A percentile compares a stretch with the other conserved stretches of the same genome.
These are phyloP conservation scores for Pelargonium fulgidum DNA, from an alignment of 441 rosid genomes.

Conservation along the genomic window DNA sequence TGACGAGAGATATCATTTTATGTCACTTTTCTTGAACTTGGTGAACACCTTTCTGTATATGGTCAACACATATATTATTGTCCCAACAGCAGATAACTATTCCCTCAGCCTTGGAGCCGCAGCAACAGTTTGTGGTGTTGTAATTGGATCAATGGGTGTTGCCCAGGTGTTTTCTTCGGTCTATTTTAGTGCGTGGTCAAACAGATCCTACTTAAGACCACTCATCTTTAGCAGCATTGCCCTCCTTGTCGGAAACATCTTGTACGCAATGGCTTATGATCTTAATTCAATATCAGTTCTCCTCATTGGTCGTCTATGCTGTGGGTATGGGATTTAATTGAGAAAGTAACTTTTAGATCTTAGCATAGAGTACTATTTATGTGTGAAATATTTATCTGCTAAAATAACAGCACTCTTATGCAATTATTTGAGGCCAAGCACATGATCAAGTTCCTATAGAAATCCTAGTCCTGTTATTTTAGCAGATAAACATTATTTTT, in stretches of 20 bases:
- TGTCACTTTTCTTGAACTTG: constrained; percentile 44
- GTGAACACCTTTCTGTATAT: constrained; percentile 47
- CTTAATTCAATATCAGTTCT: constrained; percentile 41
- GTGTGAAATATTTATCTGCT: neutral
- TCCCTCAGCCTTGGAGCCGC: constrained; percentile 51
- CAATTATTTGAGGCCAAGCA: too few species aligned
- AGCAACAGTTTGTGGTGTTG: constrained; percentile 42
- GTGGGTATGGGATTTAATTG: constrained; percentile 41
- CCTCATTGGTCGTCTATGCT: constrained; percentile 43
- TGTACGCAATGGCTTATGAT: constrained; percentile 52
- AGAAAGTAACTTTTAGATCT: neutral
- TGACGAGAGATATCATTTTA: constrained; percentile 39
- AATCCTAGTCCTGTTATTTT: too few species aligned
- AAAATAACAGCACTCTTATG: neutral
- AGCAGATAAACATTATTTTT: neutral
- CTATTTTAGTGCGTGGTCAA: constrained; percentile 52
- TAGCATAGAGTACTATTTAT: neutral
- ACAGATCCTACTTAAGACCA: constrained; percentile 42
- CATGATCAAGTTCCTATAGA: too few species aligned
- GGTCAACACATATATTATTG: constrained; percentile 48
- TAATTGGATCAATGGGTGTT: constrained; percentile 52
- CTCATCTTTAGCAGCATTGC: constrained; percentile 46
- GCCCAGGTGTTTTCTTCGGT: constrained; percentile 52
- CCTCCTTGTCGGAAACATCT: constrained; percentile 38
- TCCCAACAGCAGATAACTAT: constrained; percentile 51